A percentile compares a stretch with the other conserved stretches of the same genome.
phyloP scores from a whole-genome alignment of 257 asterid genomes.

The Penstemon barbatus region DNA sequence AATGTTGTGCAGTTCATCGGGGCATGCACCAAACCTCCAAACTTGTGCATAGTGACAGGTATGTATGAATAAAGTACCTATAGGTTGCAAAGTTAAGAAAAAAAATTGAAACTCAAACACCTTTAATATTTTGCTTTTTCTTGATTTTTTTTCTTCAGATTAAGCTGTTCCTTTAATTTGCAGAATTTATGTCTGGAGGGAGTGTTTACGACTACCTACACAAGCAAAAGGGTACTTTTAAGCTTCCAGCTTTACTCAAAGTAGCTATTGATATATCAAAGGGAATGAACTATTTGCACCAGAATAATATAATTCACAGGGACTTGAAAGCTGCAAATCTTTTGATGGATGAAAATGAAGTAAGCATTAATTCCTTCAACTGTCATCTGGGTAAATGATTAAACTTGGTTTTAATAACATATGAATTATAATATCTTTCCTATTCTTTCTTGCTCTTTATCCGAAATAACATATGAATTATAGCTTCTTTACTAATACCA shows the following conservation, averaged over 20 bases:
- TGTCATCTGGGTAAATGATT: neutral
- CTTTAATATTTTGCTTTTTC: slow-evolving; percentile 6
- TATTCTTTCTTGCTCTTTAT: no score
- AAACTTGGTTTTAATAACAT: no score
- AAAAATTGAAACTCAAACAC: no score
- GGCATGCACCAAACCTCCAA: slow-evolving; percentile 93
- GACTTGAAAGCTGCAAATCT: slow-evolving; percentile 98
- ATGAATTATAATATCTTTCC: no score
- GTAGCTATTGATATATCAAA: slow-evolving; percentile 92
- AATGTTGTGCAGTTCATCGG: slow-evolving; percentile 97
- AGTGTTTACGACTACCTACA: slow-evolving; percentile 92
- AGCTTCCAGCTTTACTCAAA: slow-evolving; percentile 81
- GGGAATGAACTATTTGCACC: slow-evolving; percentile 98
- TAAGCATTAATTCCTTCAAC: slow-evolving; percentile 35
- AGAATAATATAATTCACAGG: slow-evolving; percentile 93
- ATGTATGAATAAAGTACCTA: neutral
- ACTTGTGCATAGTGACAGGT: slow-evolving; percentile 97
- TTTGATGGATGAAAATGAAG: slow-evolving; percentile 95
- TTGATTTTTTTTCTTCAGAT: slow-evolving; percentile 17
- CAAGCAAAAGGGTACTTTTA: slow-evolving; percentile 92
- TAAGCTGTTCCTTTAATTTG: slow-evolving; percentile 29
- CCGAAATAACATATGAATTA: neutral
- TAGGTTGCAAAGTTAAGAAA: no score
- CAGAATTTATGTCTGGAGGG: slow-evolving; percentile 98
- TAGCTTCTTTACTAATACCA: neutral